Base-by-base conservation (phyloP, 768 basidiomycete species). In the Neoboletus subvelutipes region DNA sequence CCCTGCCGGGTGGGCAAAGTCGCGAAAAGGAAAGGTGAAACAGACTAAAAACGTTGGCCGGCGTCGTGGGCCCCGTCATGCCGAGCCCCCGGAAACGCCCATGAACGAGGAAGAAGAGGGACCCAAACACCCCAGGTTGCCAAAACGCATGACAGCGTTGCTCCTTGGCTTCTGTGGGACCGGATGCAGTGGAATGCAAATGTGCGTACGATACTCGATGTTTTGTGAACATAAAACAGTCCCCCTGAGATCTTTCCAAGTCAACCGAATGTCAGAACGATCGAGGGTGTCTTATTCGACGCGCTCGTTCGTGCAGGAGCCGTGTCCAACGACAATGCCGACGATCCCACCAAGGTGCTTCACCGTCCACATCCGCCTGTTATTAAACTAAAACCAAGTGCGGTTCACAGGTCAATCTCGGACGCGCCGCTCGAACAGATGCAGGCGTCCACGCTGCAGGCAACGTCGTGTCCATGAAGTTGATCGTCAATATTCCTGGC, bases 381-480 rank as follows among this genome's bases (percentile, higher is more conserved):
- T 28, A 6, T 50, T 2, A 9, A 29, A 45, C 41, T 26, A 41
- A 55, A 15, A 45, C 41, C 24, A 41, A 55, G 17, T 26, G 41
- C 20, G 18, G 8, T 49, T n/a, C 3, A 33, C 65, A 95, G 92
- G 91, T 96, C 50, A 81, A 78, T 47, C 82, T 98, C 13, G 86
- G 83, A 22, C 84, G 97, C 31, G 93, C 96, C 9, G 97, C 97
- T 20, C 80, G 97, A 10, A 99, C 97, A 1, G 97, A 99, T 71
- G 92, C 95, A 2, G 97, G 97, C 26, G 97, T 99, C 8, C 95
- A 97, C 69, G 97, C 97, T 13, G 94, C 94, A 24, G 91, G 95
- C 11, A 99, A 99, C 69, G 76, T 95, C 29, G 90, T 98, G 3
- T 89, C 92, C 26, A 79, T 97, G 66, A 97, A 97, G 73, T 81